Conservation (phyloP, 2,329 filamentous ascomycete species). For the Delphinella strobiligena region DNA sequence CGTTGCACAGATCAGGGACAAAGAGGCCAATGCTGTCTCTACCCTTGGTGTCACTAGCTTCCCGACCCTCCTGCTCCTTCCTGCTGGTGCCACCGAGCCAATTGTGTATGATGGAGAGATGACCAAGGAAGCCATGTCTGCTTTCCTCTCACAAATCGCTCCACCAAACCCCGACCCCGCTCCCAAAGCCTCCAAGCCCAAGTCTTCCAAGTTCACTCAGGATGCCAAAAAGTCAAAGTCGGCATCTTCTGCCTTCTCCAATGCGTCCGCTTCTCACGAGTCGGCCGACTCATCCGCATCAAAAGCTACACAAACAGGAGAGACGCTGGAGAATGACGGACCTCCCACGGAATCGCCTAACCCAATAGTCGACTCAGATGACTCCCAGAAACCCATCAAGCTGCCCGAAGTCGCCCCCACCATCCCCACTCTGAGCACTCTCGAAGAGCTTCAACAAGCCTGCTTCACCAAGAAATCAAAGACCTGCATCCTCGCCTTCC, state of each 20-base stretch:
- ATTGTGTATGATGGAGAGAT: constrained; percentile 70
- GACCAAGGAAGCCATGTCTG: constrained; percentile 69
- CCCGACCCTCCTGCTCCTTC: constrained; percentile 69
- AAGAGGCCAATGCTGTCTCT: constrained; percentile 59
- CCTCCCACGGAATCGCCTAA: constrained; percentile 44
- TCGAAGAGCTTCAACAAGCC: constrained; percentile 51
- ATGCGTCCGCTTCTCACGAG: constrained; percentile 39
- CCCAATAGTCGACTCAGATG: constrained; percentile 32
- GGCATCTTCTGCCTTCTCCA: constrained; percentile 36
- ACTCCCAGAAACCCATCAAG: constrained; percentile 36
- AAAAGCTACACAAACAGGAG: constrained; percentile 36
- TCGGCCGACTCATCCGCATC: constrained; percentile 36
- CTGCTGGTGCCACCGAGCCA: constrained; percentile 54
- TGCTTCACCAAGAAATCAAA: constrained; percentile 67
- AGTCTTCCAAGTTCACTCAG: constrained; percentile 33
- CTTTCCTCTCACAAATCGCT: constrained; percentile 70
- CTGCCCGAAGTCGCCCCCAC: constrained; percentile 45
- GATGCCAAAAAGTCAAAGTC: constrained; percentile 29
- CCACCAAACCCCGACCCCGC: constrained; percentile 68
- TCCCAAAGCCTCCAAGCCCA: constrained; percentile 32
- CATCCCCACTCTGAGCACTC: constrained; percentile 53
- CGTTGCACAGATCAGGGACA: constrained; percentile 73
- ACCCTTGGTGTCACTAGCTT: constrained; percentile 67
- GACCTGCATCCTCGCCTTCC: constrained; percentile 70
- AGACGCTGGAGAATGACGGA: constrained; percentile 35